Evolutionary conservation across 805 yeast species (phyloP).

Genomic region (Candida jianshihensis): DNA sequence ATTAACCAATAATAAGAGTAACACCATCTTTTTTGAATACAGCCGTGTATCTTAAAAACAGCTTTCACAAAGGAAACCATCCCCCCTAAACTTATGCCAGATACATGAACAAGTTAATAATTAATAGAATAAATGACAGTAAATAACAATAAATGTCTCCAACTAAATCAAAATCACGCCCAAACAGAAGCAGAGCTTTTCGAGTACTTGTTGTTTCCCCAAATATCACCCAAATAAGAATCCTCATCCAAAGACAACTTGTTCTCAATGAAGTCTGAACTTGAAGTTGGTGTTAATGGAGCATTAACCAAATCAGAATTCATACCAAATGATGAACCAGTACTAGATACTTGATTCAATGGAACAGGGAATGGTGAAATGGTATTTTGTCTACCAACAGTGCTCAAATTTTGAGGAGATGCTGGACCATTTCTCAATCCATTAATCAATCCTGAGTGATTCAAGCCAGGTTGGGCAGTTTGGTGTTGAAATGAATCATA

Average conservation of each 20-base stretch:
- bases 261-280: slow-evolving; percentile 9
- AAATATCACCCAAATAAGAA: slow-evolving; percentile 20
- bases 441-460: slow-evolving; percentile 8
- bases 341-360: slow-evolving; percentile 11
- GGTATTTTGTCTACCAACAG: slow-evolving; percentile 12
- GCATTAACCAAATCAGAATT: slow-evolving; percentile 10
- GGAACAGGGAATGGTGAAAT: slow-evolving; percentile 11
- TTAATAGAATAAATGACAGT: too few relatives aligned
- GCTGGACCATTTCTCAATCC: slow-evolving; percentile 15
- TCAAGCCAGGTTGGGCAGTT: slow-evolving; percentile 10
- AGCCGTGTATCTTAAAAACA: too few relatives aligned
- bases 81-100: too few relatives aligned
- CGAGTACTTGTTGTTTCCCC: slow-evolving; percentile 18
- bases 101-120: too few relatives aligned
- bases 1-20: too few relatives aligned
- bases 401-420: slow-evolving; percentile 7
- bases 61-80: too few relatives aligned
- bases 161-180: slow-evolving; percentile 19
- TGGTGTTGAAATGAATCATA: slow-evolving; percentile 9
- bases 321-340: slow-evolving; percentile 13
- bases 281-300: slow-evolving; percentile 6
- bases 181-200: slow-evolving; percentile 22
- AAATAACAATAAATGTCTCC: too few relatives aligned
- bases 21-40: too few relatives aligned
- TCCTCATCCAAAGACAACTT: slow-evolving; percentile 14